Conservation (phyloP, 371 early-diverging fungal genomes). For the Mortierella sp. region DNA sequence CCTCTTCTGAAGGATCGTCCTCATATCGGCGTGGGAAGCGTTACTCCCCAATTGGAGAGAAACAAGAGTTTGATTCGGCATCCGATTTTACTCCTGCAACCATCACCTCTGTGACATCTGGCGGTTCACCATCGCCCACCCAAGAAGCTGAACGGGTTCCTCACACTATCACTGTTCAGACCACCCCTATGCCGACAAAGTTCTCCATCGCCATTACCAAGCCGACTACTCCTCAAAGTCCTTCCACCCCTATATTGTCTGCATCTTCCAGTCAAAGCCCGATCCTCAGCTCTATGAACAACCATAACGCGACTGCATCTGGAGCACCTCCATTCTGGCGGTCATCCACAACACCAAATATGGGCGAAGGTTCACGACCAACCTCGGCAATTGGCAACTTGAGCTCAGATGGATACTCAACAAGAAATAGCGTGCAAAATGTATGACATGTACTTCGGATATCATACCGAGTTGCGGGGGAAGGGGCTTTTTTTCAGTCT, state of each 20-base stretch:
- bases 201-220: conserved; percentile 44
- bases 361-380: conserved; percentile 28
- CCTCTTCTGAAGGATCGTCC: conserved; percentile 39
- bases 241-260: conserved; percentile 27
- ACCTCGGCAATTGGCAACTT: conserved; percentile 23
- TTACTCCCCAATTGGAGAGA: conserved; percentile 14
- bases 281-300: conserved; percentile 24
- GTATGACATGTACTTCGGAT: conserved; percentile 4
- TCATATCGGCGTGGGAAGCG: conserved; percentile 14
- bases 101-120: conserved; percentile 5
- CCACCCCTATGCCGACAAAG: conserved; percentile 40
- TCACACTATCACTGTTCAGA: conserved; percentile 47
- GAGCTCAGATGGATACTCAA: conserved; percentile 15
- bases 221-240: conserved; percentile 26
- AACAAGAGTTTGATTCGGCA: conserved; percentile 20
- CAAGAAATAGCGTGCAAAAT: conserved; percentile 8
- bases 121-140: neutral
- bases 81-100: conserved; percentile 9
- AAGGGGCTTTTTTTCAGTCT: too few relatives aligned
- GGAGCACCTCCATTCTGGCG: conserved; percentile 13
- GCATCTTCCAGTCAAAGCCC: conserved; percentile 38
- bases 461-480: too few relatives aligned
- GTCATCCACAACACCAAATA: conserved; percentile 1
- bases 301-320: conserved; percentile 6
- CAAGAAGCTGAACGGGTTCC: conserved; percentile 37